These are phyloP conservation scores for Lolium multiflorum DNA, from an alignment of 176 grass and related monocot genomes.

Conservation along the genomic window DNA sequence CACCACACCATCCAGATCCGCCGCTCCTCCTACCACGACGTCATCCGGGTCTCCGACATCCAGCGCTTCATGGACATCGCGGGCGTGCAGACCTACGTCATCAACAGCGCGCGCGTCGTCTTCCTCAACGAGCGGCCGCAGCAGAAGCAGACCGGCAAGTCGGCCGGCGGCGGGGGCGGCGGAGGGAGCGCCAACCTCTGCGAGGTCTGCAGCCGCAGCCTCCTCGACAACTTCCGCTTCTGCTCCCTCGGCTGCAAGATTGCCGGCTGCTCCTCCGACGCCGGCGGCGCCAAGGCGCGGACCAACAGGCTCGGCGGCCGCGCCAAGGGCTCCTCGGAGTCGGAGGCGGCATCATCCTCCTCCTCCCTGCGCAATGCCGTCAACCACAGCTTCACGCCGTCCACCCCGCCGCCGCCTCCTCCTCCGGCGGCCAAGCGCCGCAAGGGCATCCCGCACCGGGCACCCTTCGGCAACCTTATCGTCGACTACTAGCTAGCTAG, in stretches of 20 bases:
- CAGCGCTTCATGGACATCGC: slow-evolving; percentile 90
- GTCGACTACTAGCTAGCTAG: slow-evolving; percentile 66
- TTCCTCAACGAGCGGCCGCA: slow-evolving; percentile 97
- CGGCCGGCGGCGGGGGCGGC: slow-evolving; percentile 22
- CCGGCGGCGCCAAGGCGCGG: background rate
- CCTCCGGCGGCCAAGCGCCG: slow-evolving; percentile 66
- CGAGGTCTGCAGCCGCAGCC: slow-evolving; percentile 92
- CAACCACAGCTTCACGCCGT: slow-evolving; percentile 69
- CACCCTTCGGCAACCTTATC: slow-evolving; percentile 83
- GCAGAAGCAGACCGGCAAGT: slow-evolving; percentile 76
- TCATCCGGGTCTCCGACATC: slow-evolving; percentile 96
- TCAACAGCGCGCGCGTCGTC: slow-evolving; percentile 96
- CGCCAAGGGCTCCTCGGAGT: slow-evolving; percentile 29
- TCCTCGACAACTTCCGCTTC: slow-evolving; percentile 98
- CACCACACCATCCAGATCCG: slow-evolving; percentile 84
- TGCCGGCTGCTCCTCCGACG: slow-evolving; percentile 51
- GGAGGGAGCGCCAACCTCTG: slow-evolving; percentile 77
- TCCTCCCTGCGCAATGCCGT: slow-evolving; percentile 44
- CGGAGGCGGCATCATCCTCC: slow-evolving; percentile 47
- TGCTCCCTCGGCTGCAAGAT: slow-evolving; percentile 98
- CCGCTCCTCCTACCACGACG: slow-evolving; percentile 97
- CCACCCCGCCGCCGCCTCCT: slow-evolving; percentile 70
- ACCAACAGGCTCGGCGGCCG: slow-evolving; percentile 34
- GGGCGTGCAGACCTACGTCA: slow-evolving; percentile 97
- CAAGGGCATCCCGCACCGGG: slow-evolving; percentile 85